Evolutionary conservation across 78 protist genomes (phyloP), one percentile per base, ranked within the genome.

Genomic region (Cavenderia fasciculata): DNA sequence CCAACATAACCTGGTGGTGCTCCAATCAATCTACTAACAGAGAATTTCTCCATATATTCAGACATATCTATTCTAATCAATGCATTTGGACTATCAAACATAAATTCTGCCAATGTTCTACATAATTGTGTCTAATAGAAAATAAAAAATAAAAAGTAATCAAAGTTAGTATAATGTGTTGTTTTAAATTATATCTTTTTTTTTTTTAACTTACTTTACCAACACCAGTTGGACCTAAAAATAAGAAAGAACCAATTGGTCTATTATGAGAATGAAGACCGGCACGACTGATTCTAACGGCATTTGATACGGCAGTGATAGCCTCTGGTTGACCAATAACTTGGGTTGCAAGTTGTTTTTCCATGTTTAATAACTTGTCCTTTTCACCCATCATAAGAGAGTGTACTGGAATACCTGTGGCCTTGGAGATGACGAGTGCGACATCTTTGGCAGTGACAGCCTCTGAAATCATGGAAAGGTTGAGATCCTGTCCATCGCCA

Each of bases 1-100:
- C 99, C 99, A 25, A 98, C 98, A 62, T 99, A 99, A 16, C 99
- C 99, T 7, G 99, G 99, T 1, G 99, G 99, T 2, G 99, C 93
- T 29, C 99, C 99, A 59, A 99, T 98, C 59, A 99, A 88, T n/a
- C 99, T 59, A 8, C 98, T 18, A 0, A 98, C 99, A 3, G 96
- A 29, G 71, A 95, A 98, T 57, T 87, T 47, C 94, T 99, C 99
- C 98, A 95, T 96, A 92, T 96, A 99, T 94, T 99, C 99, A 29
- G 86, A 68, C 99, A 98, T 98, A 74, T 99, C 99, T 8, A 99
- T 66, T 27, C 99, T 93, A 47, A 98, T 92, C 36, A 99, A 66
- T 44, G 92, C 70, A 63, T 68, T 38, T 59, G 97, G 98, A 62
- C 93, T 88, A 94, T 98, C 97, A 69, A 97, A 99, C 56, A 98